Conservation (phyloP, 2,329 filamentous ascomycete species). For the Gremmenia infestans region DNA sequence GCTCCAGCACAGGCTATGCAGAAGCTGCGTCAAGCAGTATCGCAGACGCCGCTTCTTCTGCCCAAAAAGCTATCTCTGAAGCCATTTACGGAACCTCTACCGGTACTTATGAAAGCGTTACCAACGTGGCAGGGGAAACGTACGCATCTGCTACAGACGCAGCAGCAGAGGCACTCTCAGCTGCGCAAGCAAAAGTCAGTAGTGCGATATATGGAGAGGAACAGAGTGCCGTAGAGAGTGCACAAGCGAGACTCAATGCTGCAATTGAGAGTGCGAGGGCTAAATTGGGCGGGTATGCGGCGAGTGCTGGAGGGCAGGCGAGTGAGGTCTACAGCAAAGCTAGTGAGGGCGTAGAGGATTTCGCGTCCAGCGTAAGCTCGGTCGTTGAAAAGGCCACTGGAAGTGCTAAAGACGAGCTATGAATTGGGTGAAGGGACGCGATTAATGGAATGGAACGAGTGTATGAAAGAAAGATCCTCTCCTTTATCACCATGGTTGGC, state of each 20-base stretch:
- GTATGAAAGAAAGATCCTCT: neutral
- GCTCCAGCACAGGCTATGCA: slow-evolving; percentile 45
- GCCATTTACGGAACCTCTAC: slow-evolving; percentile 54
- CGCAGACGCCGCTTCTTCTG: slow-evolving; percentile 48
- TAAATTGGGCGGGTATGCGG: slow-evolving; percentile 25
- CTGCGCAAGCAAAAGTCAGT: slow-evolving; percentile 18
- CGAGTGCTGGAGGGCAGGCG: slow-evolving; percentile 28
- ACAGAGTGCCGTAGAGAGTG: slow-evolving; percentile 28
- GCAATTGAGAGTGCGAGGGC: slow-evolving; percentile 28
- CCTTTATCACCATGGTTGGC: neutral
- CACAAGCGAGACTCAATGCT: slow-evolving; percentile 23
- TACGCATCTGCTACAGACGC: slow-evolving; percentile 19
- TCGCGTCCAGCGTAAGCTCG: slow-evolving; percentile 41
- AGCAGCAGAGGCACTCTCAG: slow-evolving; percentile 17
- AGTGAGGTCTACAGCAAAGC: slow-evolving; percentile 34
- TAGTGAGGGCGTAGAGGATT: slow-evolving; percentile 39
- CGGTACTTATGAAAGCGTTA: slow-evolving; percentile 40
- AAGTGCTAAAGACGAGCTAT: slow-evolving; percentile 49
- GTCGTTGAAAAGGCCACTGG: slow-evolving; percentile 37
- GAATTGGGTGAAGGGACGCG: slow-evolving; percentile 10
- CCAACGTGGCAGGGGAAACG: slow-evolving; percentile 14
- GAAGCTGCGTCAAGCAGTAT: slow-evolving; percentile 50
- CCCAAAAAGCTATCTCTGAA: slow-evolving; percentile 48
- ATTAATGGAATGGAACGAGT: neutral
- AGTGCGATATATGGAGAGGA: slow-evolving; percentile 24